Evolutionary conservation across 495 filamentous ascomycete genomes (phyloP).

Genomic region (Cenococcum geophilum): DNA sequence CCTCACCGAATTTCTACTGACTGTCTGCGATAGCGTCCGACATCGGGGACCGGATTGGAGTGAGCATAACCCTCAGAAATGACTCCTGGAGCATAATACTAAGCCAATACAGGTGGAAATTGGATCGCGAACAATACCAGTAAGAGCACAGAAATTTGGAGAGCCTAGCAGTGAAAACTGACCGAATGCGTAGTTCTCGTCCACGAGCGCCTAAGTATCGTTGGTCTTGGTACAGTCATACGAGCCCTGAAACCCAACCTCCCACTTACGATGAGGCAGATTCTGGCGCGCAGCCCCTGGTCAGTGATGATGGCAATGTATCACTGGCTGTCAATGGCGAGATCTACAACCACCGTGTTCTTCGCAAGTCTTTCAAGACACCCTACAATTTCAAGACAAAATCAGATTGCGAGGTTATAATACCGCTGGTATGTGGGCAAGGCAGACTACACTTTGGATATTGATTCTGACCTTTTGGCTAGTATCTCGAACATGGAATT

Average conservation of each 20-base stretch:
- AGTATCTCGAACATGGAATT: constrained; percentile 90
- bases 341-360: constrained; percentile 96
- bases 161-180: constrained; percentile 17
- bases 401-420: constrained; percentile 96
- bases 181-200: constrained; percentile 66
- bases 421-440: constrained; percentile 69
- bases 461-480: constrained; percentile 30
- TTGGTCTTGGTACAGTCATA: constrained; percentile 75
- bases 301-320: constrained; percentile 82
- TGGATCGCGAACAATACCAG: constrained; percentile 82
- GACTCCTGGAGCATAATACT: constrained; percentile 22
- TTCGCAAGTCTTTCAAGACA: constrained; percentile 74
- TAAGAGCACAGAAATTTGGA: constrained; percentile 41
- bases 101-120: constrained; percentile 66
- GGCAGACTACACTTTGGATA: not conserved
- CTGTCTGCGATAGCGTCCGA: constrained; percentile 58
- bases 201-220: constrained; percentile 94
- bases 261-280: constrained; percentile 49
- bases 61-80: constrained; percentile 46
- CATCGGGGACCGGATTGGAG: constrained; percentile 99
- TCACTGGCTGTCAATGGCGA: constrained; percentile 97
- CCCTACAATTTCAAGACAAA: constrained; percentile 94
- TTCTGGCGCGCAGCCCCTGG: constrained; percentile 87
- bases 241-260: constrained; percentile 1
- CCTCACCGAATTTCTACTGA: constrained; percentile 9